Percentiles rank a stretch among this genome's conserved stretches.
Conservation (phyloP, 2,329 filamentous ascomycete species). For the Colletotrichum higginsianum region DNA sequence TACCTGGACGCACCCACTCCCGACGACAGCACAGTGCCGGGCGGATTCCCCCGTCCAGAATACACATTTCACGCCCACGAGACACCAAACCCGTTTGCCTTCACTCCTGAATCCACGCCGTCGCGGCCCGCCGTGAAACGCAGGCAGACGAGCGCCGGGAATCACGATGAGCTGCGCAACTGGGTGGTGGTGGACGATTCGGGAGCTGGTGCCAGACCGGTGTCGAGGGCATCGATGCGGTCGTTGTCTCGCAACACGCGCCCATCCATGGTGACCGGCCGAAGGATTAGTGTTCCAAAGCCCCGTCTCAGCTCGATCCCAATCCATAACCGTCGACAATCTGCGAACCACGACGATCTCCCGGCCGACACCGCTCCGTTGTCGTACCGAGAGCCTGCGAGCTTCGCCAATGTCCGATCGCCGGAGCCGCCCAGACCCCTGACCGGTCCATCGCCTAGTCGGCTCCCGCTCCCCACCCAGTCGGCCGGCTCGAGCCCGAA, state of each 20-base stretch:
- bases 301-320: slow-evolving; percentile 54
- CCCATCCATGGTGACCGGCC: slow-evolving; percentile 53
- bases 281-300: slow-evolving; percentile 62
- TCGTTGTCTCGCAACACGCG: slow-evolving; percentile 44
- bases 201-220: slow-evolving; percentile 10
- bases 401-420: slow-evolving; percentile 66
- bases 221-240: slow-evolving; percentile 34
- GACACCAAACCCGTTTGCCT: slow-evolving; percentile 46
- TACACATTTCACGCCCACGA: slow-evolving; percentile 50
- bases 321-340: slow-evolving; percentile 48
- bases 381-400: slow-evolving; percentile 47
- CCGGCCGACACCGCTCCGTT: slow-evolving; percentile 55
- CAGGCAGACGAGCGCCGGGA: slow-evolving; percentile 65
- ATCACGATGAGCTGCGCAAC: slow-evolving; percentile 71
- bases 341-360: slow-evolving; percentile 49
- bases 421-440: slow-evolving; percentile 50
- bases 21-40: slow-evolving; percentile 41
- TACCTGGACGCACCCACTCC: slow-evolving; percentile 6
- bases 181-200: slow-evolving; percentile 78
- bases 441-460: slow-evolving; percentile 57
- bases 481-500: slow-evolving; percentile 42
- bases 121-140: slow-evolving; percentile 66
- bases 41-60: slow-evolving; percentile 50
- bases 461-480: slow-evolving; percentile 58
- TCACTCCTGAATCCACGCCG: slow-evolving; percentile 58